These are phyloP conservation scores for Phialemonium atrogriseum DNA, from an alignment of 2,329 filamentous ascomycete genomes.

Conservation along the genomic window DNA sequence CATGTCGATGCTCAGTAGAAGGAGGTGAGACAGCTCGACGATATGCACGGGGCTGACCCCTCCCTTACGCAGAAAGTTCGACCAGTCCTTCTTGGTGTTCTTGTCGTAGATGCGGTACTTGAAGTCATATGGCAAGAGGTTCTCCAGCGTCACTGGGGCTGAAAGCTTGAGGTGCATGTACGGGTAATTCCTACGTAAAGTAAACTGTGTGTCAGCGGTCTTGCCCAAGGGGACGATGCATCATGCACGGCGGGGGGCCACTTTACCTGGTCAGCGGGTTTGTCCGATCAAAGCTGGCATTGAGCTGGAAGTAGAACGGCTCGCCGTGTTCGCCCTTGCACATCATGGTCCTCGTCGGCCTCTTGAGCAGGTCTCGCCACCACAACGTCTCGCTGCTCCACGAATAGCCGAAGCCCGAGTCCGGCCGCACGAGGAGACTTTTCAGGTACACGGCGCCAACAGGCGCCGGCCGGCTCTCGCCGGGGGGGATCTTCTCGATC, in stretches of 20 bases:
- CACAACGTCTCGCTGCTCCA: slow-evolving; percentile 88
- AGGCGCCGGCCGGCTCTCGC: slow-evolving; percentile 80
- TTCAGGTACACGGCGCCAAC: slow-evolving; percentile 90
- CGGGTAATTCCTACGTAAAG: slow-evolving; percentile 70
- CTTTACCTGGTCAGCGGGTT: slow-evolving; percentile 69
- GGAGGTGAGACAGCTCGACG: slow-evolving; percentile 86
- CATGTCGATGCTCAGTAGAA: slow-evolving; percentile 90
- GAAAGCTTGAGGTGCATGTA: slow-evolving; percentile 92
- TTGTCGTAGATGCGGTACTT: slow-evolving; percentile 99
- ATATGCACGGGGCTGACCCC: slow-evolving; percentile 96
- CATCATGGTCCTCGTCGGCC: slow-evolving; percentile 77
- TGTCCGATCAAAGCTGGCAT: slow-evolving; percentile 74
- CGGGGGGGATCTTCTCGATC: slow-evolving; percentile 94
- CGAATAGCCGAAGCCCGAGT: slow-evolving; percentile 91
- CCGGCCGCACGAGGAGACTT: slow-evolving; percentile 77
- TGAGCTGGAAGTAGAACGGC: slow-evolving; percentile 94
- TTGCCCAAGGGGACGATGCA: too few species aligned
- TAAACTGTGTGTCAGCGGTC: too few species aligned
- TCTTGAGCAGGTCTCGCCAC: slow-evolving; percentile 85
- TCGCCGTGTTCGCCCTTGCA: slow-evolving; percentile 82
- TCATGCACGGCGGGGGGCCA: neutral
- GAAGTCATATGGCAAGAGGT: slow-evolving; percentile 93
- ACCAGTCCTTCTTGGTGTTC: slow-evolving; percentile 98
- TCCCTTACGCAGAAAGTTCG: slow-evolving; percentile 92
- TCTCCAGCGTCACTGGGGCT: slow-evolving; percentile 89